Percentiles rank a stretch among this genome's conserved stretches.
phyloP scores from a whole-genome alignment of 352 stramenopile genomes.

The Pilasporangium apinafurcum region DNA sequence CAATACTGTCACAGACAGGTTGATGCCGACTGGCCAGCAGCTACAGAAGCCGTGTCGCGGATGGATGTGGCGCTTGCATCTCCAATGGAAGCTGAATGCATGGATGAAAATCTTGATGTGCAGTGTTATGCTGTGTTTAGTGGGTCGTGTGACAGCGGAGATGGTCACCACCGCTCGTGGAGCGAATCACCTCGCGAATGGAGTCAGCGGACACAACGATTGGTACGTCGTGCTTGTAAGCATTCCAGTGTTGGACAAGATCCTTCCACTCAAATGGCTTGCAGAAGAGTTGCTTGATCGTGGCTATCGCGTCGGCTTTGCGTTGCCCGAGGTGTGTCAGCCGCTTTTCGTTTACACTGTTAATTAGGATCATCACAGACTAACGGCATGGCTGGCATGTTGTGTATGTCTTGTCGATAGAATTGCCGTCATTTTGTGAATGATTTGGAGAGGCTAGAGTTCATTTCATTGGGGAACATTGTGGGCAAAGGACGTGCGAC shows the following conservation, averaged over 20 bases:
- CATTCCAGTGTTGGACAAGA: constrained; percentile 78
- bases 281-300: constrained; percentile 65
- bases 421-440: constrained; percentile 74
- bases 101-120: background rate
- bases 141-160: background rate
- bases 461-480: constrained; percentile 73
- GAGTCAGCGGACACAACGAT: constrained; percentile 11
- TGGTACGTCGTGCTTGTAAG: constrained; percentile 80
- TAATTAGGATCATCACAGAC: constrained; percentile 1
- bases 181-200: background rate
- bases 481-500: constrained; percentile 22
- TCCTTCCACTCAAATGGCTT: constrained; percentile 75
- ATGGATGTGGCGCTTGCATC: constrained; percentile 4
- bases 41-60: background rate
- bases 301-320: constrained; percentile 73
- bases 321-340: constrained; percentile 54
- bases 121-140: background rate
- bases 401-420: constrained; percentile 6
- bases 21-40: too few relatives aligned
- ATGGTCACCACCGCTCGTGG: constrained; percentile 6
- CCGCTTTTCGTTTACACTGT: background rate
- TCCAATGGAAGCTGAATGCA: background rate
- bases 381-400: too few relatives aligned
- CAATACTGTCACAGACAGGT: too few relatives aligned
- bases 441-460: constrained; percentile 71